Evolutionary conservation across 768 basidiomycete genomes (phyloP).

Genomic region (Boletus patriciae): DNA sequence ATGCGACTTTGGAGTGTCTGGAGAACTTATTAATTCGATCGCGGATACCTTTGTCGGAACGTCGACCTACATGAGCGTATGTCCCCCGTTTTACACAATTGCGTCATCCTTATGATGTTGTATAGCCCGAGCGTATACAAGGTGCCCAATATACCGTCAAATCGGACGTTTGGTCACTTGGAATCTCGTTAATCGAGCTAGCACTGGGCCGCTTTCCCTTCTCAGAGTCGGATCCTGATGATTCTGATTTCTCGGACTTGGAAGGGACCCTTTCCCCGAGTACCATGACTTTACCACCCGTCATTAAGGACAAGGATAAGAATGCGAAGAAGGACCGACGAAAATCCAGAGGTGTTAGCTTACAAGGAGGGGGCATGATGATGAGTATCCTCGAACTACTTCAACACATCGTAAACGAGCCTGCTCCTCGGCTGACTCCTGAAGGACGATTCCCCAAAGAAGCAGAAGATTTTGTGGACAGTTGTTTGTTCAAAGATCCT

Average conservation of each 20-base stretch:
- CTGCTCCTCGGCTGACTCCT: conserved; percentile 82
- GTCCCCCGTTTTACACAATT: conserved; percentile 31
- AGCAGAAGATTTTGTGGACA: conserved; percentile 85
- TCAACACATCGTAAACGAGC: conserved; percentile 98
- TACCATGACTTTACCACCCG: conserved; percentile 45
- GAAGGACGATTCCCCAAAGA: conserved; percentile 70
- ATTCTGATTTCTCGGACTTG: conserved; percentile 74
- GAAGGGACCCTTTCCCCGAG: conserved; percentile 79
- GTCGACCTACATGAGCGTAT: conserved; percentile 98
- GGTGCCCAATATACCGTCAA: conserved; percentile 98
- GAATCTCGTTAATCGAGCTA: conserved; percentile 95
- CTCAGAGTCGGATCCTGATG: conserved; percentile 74
- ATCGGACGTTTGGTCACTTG: conserved; percentile 98
- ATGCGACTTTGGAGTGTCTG: conserved; percentile 98
- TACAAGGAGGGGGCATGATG: conserved; percentile 94
- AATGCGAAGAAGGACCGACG: conserved; percentile 73
- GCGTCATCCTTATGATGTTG: conserved; percentile 15
- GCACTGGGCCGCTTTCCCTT: conserved; percentile 98
- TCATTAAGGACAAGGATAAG: conserved; percentile 39
- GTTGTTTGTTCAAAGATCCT: conserved; percentile 90
- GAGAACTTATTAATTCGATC: conserved; percentile 97
- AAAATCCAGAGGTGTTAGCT: conserved; percentile 88
- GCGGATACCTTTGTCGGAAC: conserved; percentile 99
- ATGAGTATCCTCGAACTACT: conserved; percentile 97
- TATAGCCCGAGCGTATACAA: conserved; percentile 97